phyloP scores from a whole-genome alignment of 2,329 filamentous ascomycete genomes.

The Apiospora arundinis region DNA sequence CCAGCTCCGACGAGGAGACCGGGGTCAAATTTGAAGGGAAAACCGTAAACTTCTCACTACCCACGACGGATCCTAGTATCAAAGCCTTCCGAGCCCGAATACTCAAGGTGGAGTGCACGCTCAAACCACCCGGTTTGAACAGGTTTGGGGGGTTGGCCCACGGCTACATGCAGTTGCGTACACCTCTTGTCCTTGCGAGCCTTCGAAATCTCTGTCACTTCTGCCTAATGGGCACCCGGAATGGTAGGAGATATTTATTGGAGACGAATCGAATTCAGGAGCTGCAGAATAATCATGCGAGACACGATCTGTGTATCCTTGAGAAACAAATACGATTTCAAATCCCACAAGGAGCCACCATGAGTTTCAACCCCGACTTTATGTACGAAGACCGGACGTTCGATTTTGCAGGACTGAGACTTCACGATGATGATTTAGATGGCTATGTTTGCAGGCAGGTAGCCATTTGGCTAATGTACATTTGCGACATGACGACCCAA shows the following conservation, averaged over 20 bases:
- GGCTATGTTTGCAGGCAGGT: neutral
- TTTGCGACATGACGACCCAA: neutral
- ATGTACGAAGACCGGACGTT: neutral
- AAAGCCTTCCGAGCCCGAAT: neutral
- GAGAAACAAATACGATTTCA: neutral
- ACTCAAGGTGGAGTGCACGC: neutral
- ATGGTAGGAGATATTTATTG: neutral
- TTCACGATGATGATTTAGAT: too few relatives aligned
- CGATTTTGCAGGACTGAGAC: neutral
- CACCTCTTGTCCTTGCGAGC: neutral
- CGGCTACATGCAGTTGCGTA: neutral
- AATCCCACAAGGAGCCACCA: fast-evolving
- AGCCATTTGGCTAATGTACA: neutral
- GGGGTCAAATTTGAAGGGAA: neutral
- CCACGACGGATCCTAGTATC: neutral
- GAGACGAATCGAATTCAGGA: neutral
- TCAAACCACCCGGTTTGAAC: neutral
- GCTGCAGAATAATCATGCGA: neutral
- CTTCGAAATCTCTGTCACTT: neutral
- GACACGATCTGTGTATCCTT: neutral
- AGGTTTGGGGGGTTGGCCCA: neutral
- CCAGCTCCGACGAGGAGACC: neutral
- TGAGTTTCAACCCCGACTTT: neutral
- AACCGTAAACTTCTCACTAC: neutral
- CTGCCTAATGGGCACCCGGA: neutral